Conservation (phyloP, 257 asterid genomes). For the Solanum pennellii region DNA sequence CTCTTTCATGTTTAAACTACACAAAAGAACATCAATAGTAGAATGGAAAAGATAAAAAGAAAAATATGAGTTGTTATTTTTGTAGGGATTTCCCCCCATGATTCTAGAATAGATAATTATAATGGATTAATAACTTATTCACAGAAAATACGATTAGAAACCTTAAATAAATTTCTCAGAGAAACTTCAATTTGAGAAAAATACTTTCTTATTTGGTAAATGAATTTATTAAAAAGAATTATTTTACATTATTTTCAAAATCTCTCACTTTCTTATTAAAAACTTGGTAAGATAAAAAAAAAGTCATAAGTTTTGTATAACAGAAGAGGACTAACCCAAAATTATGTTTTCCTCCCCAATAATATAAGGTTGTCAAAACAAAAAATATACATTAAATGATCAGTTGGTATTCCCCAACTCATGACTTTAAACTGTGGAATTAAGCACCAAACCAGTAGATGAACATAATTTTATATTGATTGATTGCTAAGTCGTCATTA, state of each 20-base stretch:
- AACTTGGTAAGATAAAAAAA: not conserved
- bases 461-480: not conserved
- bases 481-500: not conserved
- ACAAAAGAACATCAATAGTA: too few relatives aligned
- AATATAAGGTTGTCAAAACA: not conserved
- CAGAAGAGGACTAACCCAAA: not conserved
- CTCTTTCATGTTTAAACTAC: too few relatives aligned
- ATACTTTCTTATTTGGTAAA: not conserved
- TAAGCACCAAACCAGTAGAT: too few relatives aligned
- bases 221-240: not conserved
- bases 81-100: not conserved
- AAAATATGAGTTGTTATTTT: not conserved
- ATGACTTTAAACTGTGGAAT: too few relatives aligned
- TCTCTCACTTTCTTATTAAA: not conserved
- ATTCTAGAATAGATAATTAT: not conserved
- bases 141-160: not conserved
- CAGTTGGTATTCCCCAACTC: not conserved
- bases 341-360: accelerated
- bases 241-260: not conserved
- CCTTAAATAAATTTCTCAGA: not conserved
- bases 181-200: not conserved
- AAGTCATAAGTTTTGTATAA: not conserved
- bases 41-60: too few relatives aligned
- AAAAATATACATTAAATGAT: too few relatives aligned
- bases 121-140: not conserved